Evolutionary conservation across 768 basidiomycete genomes (phyloP), one percentile per base, ranked within the genome.

Genomic region (Leucocoprinus birnbaumii): DNA sequence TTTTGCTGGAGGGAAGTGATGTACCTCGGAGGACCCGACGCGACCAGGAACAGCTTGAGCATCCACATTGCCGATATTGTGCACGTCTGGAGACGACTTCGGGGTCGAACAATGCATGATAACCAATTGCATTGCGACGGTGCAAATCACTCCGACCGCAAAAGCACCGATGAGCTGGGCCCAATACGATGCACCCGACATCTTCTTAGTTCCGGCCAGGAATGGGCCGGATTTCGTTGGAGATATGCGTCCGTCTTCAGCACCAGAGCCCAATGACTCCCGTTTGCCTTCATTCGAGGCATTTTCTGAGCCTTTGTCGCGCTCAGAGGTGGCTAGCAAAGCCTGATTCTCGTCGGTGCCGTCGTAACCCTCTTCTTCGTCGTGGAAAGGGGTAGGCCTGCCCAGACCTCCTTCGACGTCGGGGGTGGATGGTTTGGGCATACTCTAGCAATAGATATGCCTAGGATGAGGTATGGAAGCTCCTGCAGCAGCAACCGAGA

Each of bases 1-100:
- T 5, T 80, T 78, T 0, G 81, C 60, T 0, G 91, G 91, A 8
- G 91, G 91, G 66, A 80, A 91, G 19, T 81, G 66, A 67, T 91
- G 82, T 3, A 79, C 75, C 56, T 79, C 76, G 2, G 88, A 86
- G 0, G 88, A 89, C 13, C 91, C 90, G 18, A 84, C 87, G 65
- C 83, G 81, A 1, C 88, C 85, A 2, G 84, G 73, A 0, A 86
- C 87, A 14, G 84, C 40, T 18, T 48, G 40, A 7, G 31, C 48
- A 16, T 41, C 19, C 47, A 55, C 19, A 24, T 34, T 34, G 19
- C 11, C 27, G 21, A 22, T 27, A 10, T n/a, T 42, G 18, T n/a
- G 26, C 2, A 25, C 14, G 9, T 14, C 6, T 2, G 25, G 21
- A 21, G 46, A 35, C 4, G 42, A 7, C 27, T n/a, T 34, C 3